Base-by-base conservation (phyloP, 306 rosid genomes). In the Cyamopsis tetragonoloba region DNA sequence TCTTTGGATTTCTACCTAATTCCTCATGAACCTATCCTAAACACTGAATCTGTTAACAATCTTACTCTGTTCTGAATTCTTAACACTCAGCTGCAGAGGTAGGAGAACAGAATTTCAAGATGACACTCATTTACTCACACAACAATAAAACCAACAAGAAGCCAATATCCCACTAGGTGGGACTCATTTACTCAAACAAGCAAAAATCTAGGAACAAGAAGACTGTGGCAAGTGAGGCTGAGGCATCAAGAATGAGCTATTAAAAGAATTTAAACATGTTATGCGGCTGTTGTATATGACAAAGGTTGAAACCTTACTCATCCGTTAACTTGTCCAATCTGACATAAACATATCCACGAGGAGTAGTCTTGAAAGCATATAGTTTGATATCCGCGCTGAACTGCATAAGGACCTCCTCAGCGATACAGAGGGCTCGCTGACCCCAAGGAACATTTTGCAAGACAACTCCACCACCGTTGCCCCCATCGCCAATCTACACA, bases 371-470 rank as follows among this genome's bases (percentile, higher is more conserved):
- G 83, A 93, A 88, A 62, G 98, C 76, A 22, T 48, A 89, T 47
- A 93, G 87, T 80, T 84, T 81, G 42, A 88, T 61, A 83, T 86
- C 91, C 77, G 81, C 86, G 17, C 70, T 63, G 51, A 86, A 83
- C 64, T 78, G 76, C 51, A 35, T 39, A 70, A 93, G 81, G 74
- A 77, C 86, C 56, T 86, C 88, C 22, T 34, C 75, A 28, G 98
- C 97, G 69, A 89, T 80, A 73, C 91, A 80, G 41, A 69, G 85
- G 6, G 80, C 87, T 56, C 26, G 86, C 61, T 88, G 86, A 23
- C 97, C 98, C 98, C 97, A 93, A 4, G 85, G 83, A 32, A 86
- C 86, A 56, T 79, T 85, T 68, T 84, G 86, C 65, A 93, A 75
- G 69, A 78, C 78, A 70, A 89, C 83, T 35, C 98, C 98, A 56